These are phyloP conservation scores for Pouteria glomerata DNA, from an alignment of 148 eudicot genomes.

Conservation along the genomic window DNA sequence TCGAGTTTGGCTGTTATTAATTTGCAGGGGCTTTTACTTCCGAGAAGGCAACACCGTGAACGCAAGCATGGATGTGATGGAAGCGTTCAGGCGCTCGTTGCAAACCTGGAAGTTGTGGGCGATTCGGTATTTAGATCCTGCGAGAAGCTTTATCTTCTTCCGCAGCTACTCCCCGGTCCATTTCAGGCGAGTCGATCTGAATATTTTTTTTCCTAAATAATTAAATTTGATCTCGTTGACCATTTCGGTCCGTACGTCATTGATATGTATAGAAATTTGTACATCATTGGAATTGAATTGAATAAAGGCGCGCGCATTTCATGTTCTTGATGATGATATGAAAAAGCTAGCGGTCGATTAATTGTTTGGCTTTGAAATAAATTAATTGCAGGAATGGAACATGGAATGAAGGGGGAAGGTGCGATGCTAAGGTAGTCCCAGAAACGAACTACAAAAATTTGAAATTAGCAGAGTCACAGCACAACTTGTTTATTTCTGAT, in stretches of 20 bases:
- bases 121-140: slow-evolving; percentile 33
- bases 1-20: too few relatives aligned
- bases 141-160: slow-evolving; percentile 45
- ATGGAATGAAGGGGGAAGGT: slow-evolving; percentile 62
- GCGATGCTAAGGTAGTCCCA: slow-evolving; percentile 43
- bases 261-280: too few relatives aligned
- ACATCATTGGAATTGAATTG: too few relatives aligned
- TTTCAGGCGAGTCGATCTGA: slow-evolving; percentile 60
- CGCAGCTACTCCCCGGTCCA: slow-evolving; percentile 77
- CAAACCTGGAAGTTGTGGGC: slow-evolving; percentile 58
- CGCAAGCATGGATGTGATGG: slow-evolving; percentile 59
- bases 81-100: slow-evolving; percentile 61
- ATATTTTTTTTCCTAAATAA: too few relatives aligned
- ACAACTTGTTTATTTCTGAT: slow-evolving; percentile 32
- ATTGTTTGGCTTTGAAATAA: too few relatives aligned
- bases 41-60: slow-evolving; percentile 54
- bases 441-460: slow-evolving; percentile 39
- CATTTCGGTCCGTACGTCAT: too few relatives aligned
- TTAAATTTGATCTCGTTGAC: too few relatives aligned
- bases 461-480: slow-evolving; percentile 32
- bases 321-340: too few relatives aligned
- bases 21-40: slow-evolving; percentile 61
- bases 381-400: slow-evolving; percentile 65
- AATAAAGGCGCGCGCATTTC: too few relatives aligned
- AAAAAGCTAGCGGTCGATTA: too few relatives aligned